phyloP scores from a whole-genome alignment of 208 protist genomes.

The Crithidia acanthocephali region DNA sequence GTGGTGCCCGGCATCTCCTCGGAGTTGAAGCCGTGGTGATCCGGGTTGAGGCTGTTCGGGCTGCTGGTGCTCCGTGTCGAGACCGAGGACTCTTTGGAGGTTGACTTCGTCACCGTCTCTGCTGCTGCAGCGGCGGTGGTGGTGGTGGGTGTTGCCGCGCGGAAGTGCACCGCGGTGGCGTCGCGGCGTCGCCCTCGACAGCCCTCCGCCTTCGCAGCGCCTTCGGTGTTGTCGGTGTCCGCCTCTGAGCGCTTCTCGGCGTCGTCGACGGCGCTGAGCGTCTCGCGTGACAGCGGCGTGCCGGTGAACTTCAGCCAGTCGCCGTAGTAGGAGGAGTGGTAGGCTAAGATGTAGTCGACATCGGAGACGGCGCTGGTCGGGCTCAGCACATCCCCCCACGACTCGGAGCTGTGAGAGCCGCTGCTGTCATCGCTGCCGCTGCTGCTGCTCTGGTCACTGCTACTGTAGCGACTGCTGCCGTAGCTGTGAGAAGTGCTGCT shows the following conservation, averaged over 20 bases:
- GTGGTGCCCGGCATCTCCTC: neutral
- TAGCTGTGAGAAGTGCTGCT: neutral
- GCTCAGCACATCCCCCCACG: constrained; percentile 7
- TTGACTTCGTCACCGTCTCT: neutral
- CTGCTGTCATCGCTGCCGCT: neutral
- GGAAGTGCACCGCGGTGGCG: neutral
- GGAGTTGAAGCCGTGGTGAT: neutral
- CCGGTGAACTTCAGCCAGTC: constrained; percentile 1
- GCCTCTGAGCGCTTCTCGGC: neutral
- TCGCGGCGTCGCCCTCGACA: neutral
- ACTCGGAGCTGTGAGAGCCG: neutral
- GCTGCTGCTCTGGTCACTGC: neutral
- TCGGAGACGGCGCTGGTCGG: constrained; percentile 4
- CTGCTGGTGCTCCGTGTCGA: constrained; percentile 8
- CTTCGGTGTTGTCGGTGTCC: neutral
- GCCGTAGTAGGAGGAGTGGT: constrained; percentile 24
- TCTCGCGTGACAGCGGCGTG: constrained; percentile 11
- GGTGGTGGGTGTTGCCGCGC: neutral
- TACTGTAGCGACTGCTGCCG: neutral
- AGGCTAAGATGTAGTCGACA: constrained; percentile 18
- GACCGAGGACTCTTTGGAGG: neutral
- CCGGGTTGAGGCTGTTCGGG: constrained; percentile 2
- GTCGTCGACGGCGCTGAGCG: neutral
- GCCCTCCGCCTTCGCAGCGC: neutral
- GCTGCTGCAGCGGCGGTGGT: neutral